Percentiles rank a stretch among this genome's conserved stretches.
Conservation (phyloP, 805 yeast genomes). For the Cyberlindnera misumaiensis region DNA sequence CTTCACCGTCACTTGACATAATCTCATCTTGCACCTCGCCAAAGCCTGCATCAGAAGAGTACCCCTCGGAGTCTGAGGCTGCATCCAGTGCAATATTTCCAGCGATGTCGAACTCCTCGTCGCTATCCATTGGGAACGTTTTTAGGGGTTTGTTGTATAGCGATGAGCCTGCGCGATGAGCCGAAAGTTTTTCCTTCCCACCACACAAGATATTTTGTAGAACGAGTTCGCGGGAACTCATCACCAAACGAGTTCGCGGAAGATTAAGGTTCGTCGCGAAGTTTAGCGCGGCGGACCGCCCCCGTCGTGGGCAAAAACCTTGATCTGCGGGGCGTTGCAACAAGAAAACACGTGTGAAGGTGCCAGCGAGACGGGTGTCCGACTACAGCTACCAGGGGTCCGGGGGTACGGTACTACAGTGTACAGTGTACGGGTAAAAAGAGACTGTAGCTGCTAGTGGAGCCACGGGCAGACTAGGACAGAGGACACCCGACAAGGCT, state of each 20-base stretch:
- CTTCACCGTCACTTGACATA: slow-evolving; percentile 39
- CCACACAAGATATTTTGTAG: neutral
- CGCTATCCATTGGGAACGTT: slow-evolving; percentile 5
- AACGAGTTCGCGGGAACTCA: neutral
- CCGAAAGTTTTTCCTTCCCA: neutral
- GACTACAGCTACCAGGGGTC: too few species aligned
- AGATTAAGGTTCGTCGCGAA: neutral
- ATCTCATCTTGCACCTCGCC: slow-evolving; percentile 48
- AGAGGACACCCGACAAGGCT: too few species aligned
- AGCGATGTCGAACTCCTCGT: slow-evolving; percentile 55
- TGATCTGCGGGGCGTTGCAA: too few species aligned
- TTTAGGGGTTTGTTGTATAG: too few species aligned
- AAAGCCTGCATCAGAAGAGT: slow-evolving; percentile 22
- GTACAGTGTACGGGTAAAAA: too few species aligned
- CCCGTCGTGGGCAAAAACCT: too few species aligned
- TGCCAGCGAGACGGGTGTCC: too few species aligned
- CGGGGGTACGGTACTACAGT: too few species aligned
- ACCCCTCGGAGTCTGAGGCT: slow-evolving; percentile 31
- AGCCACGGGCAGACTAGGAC: too few species aligned
- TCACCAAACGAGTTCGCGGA: neutral
- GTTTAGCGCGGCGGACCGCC: too few species aligned
- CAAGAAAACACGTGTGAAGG: too few species aligned
- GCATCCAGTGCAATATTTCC: slow-evolving; percentile 46
- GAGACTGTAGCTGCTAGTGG: too few species aligned
- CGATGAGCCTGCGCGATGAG: slow-evolving; percentile 1